Conservation (phyloP, 495 filamentous ascomycete genomes). For the Saxispiralis lemnorum region DNA sequence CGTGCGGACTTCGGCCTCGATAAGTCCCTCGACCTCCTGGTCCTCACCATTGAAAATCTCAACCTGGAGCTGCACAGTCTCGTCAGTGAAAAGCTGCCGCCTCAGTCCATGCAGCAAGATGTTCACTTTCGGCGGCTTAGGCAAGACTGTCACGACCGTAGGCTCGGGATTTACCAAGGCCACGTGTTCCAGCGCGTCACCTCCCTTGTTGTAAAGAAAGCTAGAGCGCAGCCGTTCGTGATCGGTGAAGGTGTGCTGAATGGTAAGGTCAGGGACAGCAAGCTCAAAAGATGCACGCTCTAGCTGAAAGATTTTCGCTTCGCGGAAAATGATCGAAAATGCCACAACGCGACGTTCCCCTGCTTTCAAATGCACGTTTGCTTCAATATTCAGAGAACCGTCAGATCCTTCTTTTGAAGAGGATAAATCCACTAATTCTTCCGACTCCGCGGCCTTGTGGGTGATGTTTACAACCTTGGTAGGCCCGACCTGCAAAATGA, state of each 20-base stretch:
- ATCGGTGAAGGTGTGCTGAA: slow-evolving; percentile 8
- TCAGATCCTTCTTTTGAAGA: neutral
- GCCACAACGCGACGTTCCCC: slow-evolving; percentile 52
- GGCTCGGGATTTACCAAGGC: slow-evolving; percentile 32
- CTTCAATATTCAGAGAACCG: slow-evolving; percentile 31
- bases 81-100: slow-evolving; percentile 67
- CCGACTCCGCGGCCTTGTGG: slow-evolving; percentile 3
- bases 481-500: slow-evolving; percentile 28
- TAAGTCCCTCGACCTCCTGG: slow-evolving; percentile 29
- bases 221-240: slow-evolving; percentile 3
- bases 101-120: slow-evolving; percentile 42
- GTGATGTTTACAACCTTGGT: slow-evolving; percentile 15
- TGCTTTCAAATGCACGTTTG: slow-evolving; percentile 51
- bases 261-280: neutral
- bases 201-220: slow-evolving; percentile 12
- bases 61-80: slow-evolving; percentile 48
- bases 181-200: slow-evolving; percentile 17
- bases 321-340: slow-evolving; percentile 54
- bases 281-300: slow-evolving; percentile 1
- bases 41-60: slow-evolving; percentile 71
- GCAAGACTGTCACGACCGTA: slow-evolving; percentile 48
- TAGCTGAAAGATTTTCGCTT: slow-evolving; percentile 50
- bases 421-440: neutral
- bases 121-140: slow-evolving; percentile 82
- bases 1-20: slow-evolving; percentile 1